Conservation (phyloP, 371 early-diverging fungal species). For the Apophysomyces variabilis region DNA sequence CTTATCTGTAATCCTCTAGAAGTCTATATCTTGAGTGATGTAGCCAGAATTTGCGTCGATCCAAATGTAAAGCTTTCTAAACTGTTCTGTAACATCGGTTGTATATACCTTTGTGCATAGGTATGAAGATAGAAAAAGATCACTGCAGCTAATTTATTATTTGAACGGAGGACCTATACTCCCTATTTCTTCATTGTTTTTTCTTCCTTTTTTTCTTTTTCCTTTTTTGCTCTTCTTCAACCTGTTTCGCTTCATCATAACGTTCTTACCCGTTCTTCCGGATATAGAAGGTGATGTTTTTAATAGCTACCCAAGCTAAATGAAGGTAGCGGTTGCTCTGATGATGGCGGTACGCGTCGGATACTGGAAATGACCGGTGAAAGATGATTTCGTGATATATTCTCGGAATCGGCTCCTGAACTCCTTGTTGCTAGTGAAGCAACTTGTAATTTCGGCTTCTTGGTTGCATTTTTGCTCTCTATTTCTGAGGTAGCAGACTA, state of each 20-base stretch:
- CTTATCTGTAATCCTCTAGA: too few relatives aligned
- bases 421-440: neutral
- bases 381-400: neutral
- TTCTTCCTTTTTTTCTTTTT: too few relatives aligned
- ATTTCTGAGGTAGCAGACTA: neutral
- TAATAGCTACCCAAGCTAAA: neutral
- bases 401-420: neutral
- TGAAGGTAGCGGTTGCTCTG: neutral
- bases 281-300: neutral
- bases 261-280: slow-evolving; percentile 3
- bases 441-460: neutral
- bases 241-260: neutral
- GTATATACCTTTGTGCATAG: too few relatives aligned
- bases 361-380: neutral
- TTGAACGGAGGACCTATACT: too few relatives aligned
- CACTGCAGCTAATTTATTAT: too few relatives aligned
- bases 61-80: too few relatives aligned
- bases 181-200: too few relatives aligned
- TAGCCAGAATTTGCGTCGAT: too few relatives aligned
- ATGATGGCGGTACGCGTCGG: neutral
- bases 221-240: neutral
- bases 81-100: too few relatives aligned
- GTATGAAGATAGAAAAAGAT: too few relatives aligned
- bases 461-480: neutral
- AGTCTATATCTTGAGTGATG: too few relatives aligned